Evolutionary conservation across 2,329 filamentous ascomycete genomes (phyloP), one percentile per base, ranked within the genome.

Genomic region (Knoxdaviesia proteae): DNA sequence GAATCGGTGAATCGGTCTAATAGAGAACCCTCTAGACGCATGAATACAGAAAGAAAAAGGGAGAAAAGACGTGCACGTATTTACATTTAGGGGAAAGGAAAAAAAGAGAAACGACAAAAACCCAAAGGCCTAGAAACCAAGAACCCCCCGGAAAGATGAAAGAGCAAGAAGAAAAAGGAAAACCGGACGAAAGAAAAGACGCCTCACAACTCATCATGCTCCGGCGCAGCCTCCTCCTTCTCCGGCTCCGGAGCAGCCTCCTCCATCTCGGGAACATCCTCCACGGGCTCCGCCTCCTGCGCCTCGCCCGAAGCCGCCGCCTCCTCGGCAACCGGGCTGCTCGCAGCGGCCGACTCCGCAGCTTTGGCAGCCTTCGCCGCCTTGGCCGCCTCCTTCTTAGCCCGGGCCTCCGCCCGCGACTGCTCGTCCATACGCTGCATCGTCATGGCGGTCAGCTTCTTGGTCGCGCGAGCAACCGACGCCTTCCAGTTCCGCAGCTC

Each of bases 371-470:
- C 55, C 54, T 61, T 61, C 32, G 54, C 56, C 51, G 62, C 60
- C 44, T 60, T 56, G 42, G 55, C 54, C 56, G 69, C 69, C 53
- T 65, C 65, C 44, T 61, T 58, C 48, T 58, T 58, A 20, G 20
- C 20, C 20, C 20, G 20, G 47, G 55, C 52, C 49, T 57, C 57
- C 52, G 63, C 65, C 50, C 62, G 62, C 48, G 60, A 58, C 49
- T 58, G 60, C 49, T 58, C 60, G 50, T 69, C 67, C 42, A 68
- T 67, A 51, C 67, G 67, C 50, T 64, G 68, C 51, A 80, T 71
- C 44, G 72, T 72, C 63, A 76, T 80, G 64, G 79, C 72, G 43
- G 84, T 69, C 40, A 87, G 66, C 30, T 84, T 74, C 56, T 79
- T 69, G 50, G 74, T 72, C 5, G 68, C 71, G 54, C 81, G 76